phyloP scores from a whole-genome alignment of 169 alveolate species.

The Amoebophrya sp. region DNA sequence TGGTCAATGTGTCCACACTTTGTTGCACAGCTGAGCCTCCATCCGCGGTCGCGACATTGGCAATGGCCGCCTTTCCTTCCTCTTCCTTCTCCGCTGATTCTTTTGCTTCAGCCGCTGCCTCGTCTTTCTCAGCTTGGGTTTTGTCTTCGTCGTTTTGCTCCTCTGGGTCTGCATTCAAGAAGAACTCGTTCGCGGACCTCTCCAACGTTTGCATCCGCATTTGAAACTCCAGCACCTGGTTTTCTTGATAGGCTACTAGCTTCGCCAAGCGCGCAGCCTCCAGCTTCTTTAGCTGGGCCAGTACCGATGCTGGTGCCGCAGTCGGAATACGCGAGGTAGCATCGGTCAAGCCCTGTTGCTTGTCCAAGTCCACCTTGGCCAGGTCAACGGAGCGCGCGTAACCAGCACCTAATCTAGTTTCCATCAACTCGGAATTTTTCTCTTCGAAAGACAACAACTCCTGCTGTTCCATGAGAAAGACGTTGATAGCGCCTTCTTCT shows the following conservation, averaged over 20 bases:
- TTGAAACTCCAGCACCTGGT: not conserved
- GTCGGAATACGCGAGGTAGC: not conserved
- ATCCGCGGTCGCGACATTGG: no score
- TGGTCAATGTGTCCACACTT: no score
- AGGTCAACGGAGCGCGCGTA: not conserved
- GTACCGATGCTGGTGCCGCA: not conserved
- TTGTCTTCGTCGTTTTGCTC: no score
- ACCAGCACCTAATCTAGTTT: not conserved
- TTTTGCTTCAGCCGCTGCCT: not conserved
- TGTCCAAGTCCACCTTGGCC: not conserved
- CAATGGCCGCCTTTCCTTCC: no score
- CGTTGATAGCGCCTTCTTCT: no score
- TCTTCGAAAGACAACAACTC: not conserved
- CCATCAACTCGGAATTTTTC: not conserved
- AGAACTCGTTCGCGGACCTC: not conserved
- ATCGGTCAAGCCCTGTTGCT: not conserved
- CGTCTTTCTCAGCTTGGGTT: no score
- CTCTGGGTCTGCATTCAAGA: no score
- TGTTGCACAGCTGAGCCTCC: no score
- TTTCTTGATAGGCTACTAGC: not conserved
- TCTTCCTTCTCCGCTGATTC: not conserved
- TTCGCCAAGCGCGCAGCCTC: not conserved
- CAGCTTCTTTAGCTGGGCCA: not conserved
- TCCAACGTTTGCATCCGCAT: not conserved
- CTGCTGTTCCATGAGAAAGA: not conserved